Conservation (phyloP, 495 filamentous ascomycete species). For the Trichocladium uniseriatum region DNA sequence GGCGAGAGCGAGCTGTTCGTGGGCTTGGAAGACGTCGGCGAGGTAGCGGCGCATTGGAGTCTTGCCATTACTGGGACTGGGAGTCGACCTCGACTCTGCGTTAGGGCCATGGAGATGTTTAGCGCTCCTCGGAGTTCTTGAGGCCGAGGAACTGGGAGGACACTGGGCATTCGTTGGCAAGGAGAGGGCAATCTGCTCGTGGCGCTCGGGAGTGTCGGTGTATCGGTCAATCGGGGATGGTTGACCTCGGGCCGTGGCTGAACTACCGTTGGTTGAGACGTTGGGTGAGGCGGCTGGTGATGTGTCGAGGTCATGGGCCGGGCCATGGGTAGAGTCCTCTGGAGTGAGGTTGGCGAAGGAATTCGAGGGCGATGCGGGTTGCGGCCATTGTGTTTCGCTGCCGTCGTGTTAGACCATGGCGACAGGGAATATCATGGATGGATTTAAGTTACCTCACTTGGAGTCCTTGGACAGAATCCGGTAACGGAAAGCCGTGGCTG, state of each 20-base stretch:
- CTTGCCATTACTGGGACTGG: too few relatives aligned
- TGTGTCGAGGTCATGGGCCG: too few relatives aligned
- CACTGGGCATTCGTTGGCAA: background rate
- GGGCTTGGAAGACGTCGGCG: background rate
- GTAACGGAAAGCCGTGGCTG: too few relatives aligned
- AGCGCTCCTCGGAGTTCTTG: background rate
- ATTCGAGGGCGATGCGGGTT: too few relatives aligned
- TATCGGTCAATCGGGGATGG: slow-evolving; percentile 3
- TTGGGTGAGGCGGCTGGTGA: background rate
- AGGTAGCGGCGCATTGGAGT: background rate
- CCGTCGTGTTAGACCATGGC: too few relatives aligned
- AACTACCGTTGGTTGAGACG: background rate
- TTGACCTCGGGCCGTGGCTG: background rate
- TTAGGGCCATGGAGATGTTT: too few relatives aligned
- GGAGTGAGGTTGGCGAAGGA: background rate
- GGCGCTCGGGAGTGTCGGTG: background rate
- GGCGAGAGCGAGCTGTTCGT: slow-evolving; percentile 1
- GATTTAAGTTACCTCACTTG: background rate
- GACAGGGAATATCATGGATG: too few relatives aligned
- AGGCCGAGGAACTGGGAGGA: background rate
- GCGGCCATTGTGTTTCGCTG: too few relatives aligned
- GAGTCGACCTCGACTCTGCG: too few relatives aligned
- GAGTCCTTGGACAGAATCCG: slow-evolving; percentile 3
- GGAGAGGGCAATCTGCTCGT: slow-evolving; percentile 10
- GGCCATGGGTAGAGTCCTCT: background rate